Base-by-base conservation (phyloP, 75 land plant genomes). In the Pinus tabuliformis region DNA sequence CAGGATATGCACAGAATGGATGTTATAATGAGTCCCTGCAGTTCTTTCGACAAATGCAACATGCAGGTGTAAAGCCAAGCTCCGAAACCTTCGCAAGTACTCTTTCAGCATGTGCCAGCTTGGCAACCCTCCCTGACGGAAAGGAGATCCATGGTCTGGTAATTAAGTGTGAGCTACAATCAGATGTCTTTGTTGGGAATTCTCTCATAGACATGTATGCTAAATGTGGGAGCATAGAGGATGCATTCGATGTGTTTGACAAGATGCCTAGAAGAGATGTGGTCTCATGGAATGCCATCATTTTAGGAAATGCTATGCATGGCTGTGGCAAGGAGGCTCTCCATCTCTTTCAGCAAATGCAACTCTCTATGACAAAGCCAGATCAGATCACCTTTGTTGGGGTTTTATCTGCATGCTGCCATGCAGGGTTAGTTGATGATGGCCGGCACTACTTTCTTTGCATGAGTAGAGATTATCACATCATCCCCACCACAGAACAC, bases 201-300 rank as follows among this genome's bases (percentile, higher is more conserved):
- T 33, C 81, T 20, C 71, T 80, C 6, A 56, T 74, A 6, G 73
- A 70, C 77, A 70, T 80, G 77, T 80, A 80, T 75, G 72, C 30
- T 11, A 64, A 49, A 21, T 77, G 78, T 66, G 72, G 78, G 24
- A 77, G 73, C 28, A 28, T 77, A 42, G 28, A 77, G 18, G 74
- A 64, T 64, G 78, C 78, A 33, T 30, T 5, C 21, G n/a, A 1
- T n/a, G 13, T 77, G 24, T 77, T 77, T 54, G 74, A 77, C 9
- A 39, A 37, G 16, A 77, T 77, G 78, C 33, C 42, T 65, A 30
- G 9, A 39, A 37, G 56, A 33, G 56, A 66, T 52, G 30, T 26
- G n/a, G 24, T 66, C 20, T 64, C 78, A 16, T 77, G 74, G 75
- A 77, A 62, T 66, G 49, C 78, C 6, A 65, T 66, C 16, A 65